Evolutionary conservation across 2,329 filamentous ascomycete genomes (phyloP), one percentile per base, ranked within the genome.

Genomic region (Diaporthe destruens): DNA sequence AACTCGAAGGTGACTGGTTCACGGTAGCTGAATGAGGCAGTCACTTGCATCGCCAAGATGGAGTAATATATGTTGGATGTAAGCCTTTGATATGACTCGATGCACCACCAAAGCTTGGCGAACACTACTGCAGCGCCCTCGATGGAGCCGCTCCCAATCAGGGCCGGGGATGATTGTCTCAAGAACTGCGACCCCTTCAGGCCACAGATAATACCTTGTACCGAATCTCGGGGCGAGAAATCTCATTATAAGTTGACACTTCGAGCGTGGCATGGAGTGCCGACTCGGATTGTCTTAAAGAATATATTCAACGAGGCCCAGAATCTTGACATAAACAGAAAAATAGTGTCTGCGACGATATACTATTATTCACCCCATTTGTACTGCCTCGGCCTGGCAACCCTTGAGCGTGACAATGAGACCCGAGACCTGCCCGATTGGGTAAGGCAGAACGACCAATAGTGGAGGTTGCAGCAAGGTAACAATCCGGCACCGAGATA

Each of bases 91-190:
- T 66, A 66, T 66, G 32, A 66, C n/a, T 66, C 61, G 61, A 66
- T 66, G 61, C 61, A 66, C 61, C n/a, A n/a, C 61, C 36, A 66
- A 51, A 66, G 61, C 61, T 66, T 66, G 61, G 61, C 61, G 61
- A 66, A 66, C 47, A 53, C 61, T 39, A 66, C 61, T 51, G 59
- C 59, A 51, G 59, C 59, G 59, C 59, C 59, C 44, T 65, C 29
- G 59, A 51, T 51, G 59, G 44, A 51, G 59, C 59, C 29, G 44
- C 11, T 49, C 61, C 61, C 61, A 66, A 66, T 53, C 61, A 53
- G 12, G 44, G 20, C 9, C 6, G 16, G 7, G 6, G 29, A 23
- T 29, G 59, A 3, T 34, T 51, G 44, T 51, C 59, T 29, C n/a
- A 66, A 39, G 61, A 53, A 44, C 47, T 39, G 61, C 29, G n/a